phyloP scores from a whole-genome alignment of 164 flowering plant genomes.

The Umbilicus rupestris region DNA sequence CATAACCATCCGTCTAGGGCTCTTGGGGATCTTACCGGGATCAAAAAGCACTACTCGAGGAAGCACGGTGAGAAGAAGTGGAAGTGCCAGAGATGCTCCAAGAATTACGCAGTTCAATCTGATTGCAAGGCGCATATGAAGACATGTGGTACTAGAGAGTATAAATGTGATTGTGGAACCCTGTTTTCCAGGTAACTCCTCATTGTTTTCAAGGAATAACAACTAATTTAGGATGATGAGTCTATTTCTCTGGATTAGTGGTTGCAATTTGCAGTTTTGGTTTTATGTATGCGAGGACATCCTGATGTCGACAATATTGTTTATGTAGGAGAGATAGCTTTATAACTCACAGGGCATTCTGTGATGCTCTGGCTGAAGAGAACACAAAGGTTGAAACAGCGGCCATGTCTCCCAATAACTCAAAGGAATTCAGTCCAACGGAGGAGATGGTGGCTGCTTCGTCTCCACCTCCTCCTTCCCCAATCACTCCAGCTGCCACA shows the following conservation, averaged over 20 bases:
- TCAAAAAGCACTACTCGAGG: conserved; percentile 73
- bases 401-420: conserved; percentile 2
- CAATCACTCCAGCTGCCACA: conserved; percentile 32
- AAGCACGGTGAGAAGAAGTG: conserved; percentile 94
- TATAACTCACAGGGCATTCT: conserved; percentile 78
- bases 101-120: conserved; percentile 79
- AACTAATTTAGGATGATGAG: not conserved
- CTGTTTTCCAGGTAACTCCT: conserved; percentile 56
- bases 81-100: conserved; percentile 82
- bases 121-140: conserved; percentile 95
- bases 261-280: too few relatives aligned
- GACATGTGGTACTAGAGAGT: conserved; percentile 75
- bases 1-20: conserved; percentile 76
- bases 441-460: conserved; percentile 14
- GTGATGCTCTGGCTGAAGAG: conserved; percentile 81
- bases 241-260: not conserved
- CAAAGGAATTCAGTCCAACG: conserved; percentile 18
- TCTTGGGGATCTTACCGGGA: conserved; percentile 78
- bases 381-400: conserved; percentile 27
- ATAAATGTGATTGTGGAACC: conserved; percentile 86
- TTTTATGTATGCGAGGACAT: too few relatives aligned
- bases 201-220: not conserved
- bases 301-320: not conserved
- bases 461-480: conserved; percentile 30
- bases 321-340: conserved; percentile 70